Evolutionary conservation across 2,329 filamentous ascomycete genomes (phyloP), one percentile per base, ranked within the genome.

Genomic region (Penicillium corylophilum): DNA sequence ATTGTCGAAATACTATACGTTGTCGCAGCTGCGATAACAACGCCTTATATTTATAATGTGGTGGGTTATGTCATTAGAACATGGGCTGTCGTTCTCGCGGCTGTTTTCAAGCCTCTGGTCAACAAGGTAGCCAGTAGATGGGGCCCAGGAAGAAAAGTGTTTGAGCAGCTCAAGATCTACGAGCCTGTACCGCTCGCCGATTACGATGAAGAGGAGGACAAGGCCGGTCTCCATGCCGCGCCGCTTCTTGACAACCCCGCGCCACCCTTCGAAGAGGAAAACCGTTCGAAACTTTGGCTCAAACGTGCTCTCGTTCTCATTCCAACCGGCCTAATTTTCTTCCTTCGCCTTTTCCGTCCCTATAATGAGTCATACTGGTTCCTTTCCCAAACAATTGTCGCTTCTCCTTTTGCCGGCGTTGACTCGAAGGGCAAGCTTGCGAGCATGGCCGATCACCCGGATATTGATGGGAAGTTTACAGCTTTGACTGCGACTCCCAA

Each of bases 1-100:
- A 61, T 71, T 26, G 64, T 67, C 10, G 66, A 66, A 23, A 60
- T 51, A 2, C 54, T 71, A 10, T 49, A 70, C 7, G 22, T 67
- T 12, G 53, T 59, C 2, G 43, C 58, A 1, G 61, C 68, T 2
- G 63, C 61, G 48, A 61, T 69, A 26, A 46, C 60, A 1, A 60
- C 65, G 0, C 57, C 56, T 1, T 47, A 54, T n/a, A 49, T 70
- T 8, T 64, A 70, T 33, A 53, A 60, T 1, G 42, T 56, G 7
- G 53, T 59, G 0, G 67, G 65, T n/a, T 63, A 57, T 2, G 62
- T 70, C 16, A 43, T 70, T 15, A 54, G 63, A 40, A 54, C 26
- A 13, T 58, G 55, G 55, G 12, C 22, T 15, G 16, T 28, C 18
- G 36, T 46, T 22, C 18, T 54, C 1, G 40, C 38, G 12, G 45